Evolutionary conservation across 2,329 filamentous ascomycete genomes (phyloP), one percentile per base, ranked within the genome.

Genomic region (Hymenoscyphus infarciens): DNA sequence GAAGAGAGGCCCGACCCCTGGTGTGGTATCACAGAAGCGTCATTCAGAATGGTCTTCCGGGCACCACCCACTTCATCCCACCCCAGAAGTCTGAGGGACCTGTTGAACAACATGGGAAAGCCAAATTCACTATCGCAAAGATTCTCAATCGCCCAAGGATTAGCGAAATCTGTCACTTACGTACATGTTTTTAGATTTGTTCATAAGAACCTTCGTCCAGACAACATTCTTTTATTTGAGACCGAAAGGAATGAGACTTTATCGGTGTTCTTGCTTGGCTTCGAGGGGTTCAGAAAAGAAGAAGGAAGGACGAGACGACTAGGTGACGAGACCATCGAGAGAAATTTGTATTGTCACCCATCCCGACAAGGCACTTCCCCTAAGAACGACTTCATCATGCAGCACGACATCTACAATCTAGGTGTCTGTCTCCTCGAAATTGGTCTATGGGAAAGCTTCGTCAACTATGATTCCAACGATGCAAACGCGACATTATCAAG

Each of bases 331-430:
- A 52, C 45, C 13, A 52, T 52, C 19, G 45, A 52, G 45, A 22
- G 13, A 11, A 52, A 52, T 19, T 7, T 52, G 3, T 52, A 52
- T 25, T 19, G 45, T 3, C 45, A 52, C 13, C 45, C 45, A 25
- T 52, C 45, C 45, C 45, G 45, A 13, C 45, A 52, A 52, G 45
- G 19, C 10, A 22, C 19, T 22, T 3, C 19, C 7, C 45, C 45
- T 1, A 8, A 22, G 11, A 22, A 6, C 19, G 45, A 52, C 4
- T 52, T 52, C 11, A 25, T 61, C 1, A 69, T 70, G 68, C 65
- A 68, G 31, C 67, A 69, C 45, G 68, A 70, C 60, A 68, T 70
- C 16, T 69, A 70, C 33, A 62, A 56, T 29, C 57, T 70, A 0
- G 67, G 68, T 19, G 63, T 70, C 1, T 60, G 52, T 45, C 53